Evolutionary conservation across 2,329 filamentous ascomycete genomes (phyloP), one percentile per base, ranked within the genome.

Genomic region (Xylaria sp.): DNA sequence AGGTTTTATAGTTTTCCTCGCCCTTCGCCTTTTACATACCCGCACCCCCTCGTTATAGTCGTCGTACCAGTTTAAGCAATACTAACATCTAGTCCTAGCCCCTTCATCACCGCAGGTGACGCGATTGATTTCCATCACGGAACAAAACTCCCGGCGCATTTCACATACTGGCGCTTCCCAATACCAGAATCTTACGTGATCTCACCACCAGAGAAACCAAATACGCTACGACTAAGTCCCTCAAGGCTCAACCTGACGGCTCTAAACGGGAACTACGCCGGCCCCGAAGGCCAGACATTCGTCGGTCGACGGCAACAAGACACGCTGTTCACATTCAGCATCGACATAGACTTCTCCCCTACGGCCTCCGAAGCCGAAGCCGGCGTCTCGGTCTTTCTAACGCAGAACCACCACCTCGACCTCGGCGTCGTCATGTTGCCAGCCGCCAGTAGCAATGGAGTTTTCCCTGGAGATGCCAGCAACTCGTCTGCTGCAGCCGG

Each of bases 131-230:
- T 89, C 73, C 70, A 77, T 8, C 80, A 82, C 0, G 80, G 80
- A 0, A 81, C 81, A 0, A 71, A 74, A 0, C 76, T 90, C 0
- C 87, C 88, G 2, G 80, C 80, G 0, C 85, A 90, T 73, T 86
- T 90, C 70, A 82, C 86, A 1, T 82, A 87, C 80, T 89, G 87
- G 81, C 82, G 89, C 3, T 86, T 83, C 12, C 88, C 87, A 1
- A 80, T 82, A 37, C 73, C 80, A 0, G 78, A 76, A 59, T 82
- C 80, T 68, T 90, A 84, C 79, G 79, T 76, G 0, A 70, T 85
- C 18, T 89, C 84, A 0, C 81, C 82, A 0, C 74, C 71, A 0
- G 82, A 77, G 0, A 82, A 84, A 61, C 78, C 80, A 0, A 78
- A 84, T 69, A 82, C 81, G 0, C 80, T 90, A 0, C 80, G 81